Conservation (phyloP, 2,329 filamentous ascomycete genomes). For the Phialophora tarda region DNA sequence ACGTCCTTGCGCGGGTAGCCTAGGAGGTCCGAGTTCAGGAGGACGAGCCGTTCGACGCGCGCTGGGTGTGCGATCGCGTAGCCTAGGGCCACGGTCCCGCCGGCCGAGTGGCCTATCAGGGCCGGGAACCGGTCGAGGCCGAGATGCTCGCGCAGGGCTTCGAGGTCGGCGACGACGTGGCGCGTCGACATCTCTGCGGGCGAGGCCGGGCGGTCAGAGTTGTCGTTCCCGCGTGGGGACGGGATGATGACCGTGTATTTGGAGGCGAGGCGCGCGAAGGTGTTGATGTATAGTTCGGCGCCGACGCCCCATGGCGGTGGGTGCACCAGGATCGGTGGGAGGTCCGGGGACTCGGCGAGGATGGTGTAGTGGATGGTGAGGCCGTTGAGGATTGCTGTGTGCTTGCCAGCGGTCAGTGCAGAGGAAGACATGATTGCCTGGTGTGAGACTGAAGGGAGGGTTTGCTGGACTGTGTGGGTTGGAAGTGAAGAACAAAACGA, state of each 20-base stretch:
- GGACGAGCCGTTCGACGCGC: slow-evolving; percentile 39
- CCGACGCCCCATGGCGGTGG: slow-evolving; percentile 26
- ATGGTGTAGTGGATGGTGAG: slow-evolving; percentile 22
- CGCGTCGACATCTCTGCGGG: slow-evolving; percentile 35
- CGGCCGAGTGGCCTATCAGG: slow-evolving; percentile 41
- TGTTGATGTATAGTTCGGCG: slow-evolving; percentile 14
- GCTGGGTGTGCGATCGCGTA: slow-evolving; percentile 41
- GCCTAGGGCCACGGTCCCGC: slow-evolving; percentile 41
- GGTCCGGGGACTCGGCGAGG: not conserved
- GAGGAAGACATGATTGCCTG: slow-evolving; percentile 9
- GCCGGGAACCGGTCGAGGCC: slow-evolving; percentile 33
- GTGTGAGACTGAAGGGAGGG: not conserved
- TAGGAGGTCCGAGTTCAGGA: slow-evolving; percentile 39
- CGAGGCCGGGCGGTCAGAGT: slow-evolving; percentile 30
- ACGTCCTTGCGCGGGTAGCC: slow-evolving; percentile 34
- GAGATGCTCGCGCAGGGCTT: slow-evolving; percentile 40
- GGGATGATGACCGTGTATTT: slow-evolving; percentile 40
- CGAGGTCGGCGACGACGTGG: slow-evolving; percentile 40
- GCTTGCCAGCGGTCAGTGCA: slow-evolving; percentile 14
- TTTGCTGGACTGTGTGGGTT: not conserved
- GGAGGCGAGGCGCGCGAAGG: slow-evolving; percentile 15
- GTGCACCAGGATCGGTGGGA: slow-evolving; percentile 20
- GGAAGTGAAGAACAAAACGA: not conserved
- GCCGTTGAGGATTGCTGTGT: slow-evolving; percentile 15
- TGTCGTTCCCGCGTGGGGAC: slow-evolving; percentile 41